phyloP scores from a whole-genome alignment of 2,329 filamentous ascomycete species.

The Aureobasidium musti region DNA sequence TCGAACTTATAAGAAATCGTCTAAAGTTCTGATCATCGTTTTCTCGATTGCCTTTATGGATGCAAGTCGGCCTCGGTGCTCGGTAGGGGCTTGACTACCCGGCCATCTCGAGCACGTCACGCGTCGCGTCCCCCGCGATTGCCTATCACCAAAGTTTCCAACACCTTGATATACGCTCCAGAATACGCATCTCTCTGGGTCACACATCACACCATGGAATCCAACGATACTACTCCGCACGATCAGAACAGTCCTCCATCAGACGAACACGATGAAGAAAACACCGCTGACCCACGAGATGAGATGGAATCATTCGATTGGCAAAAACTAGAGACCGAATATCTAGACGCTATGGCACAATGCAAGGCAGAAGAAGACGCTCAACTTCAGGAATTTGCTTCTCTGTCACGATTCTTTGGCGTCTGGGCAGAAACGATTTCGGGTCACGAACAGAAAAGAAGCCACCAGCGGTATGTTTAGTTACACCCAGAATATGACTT shows the following conservation, averaged over 20 bases:
- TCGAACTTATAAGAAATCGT: no score
- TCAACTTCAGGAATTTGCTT: conserved; percentile 36
- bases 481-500: not conserved
- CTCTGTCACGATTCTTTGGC: conserved; percentile 70
- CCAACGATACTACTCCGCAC: not conserved
- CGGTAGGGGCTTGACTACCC: not conserved
- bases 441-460: conserved; percentile 72
- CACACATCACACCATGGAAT: not conserved
- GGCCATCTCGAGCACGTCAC: conserved; percentile 4
- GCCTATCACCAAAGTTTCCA: not conserved
- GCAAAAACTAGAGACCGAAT: conserved; percentile 71
- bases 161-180: conserved; percentile 2
- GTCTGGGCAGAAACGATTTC: conserved; percentile 75
- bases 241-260: not conserved
- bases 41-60: not conserved
- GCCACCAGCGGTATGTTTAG: conserved; percentile 66
- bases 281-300: conserved; percentile 33
- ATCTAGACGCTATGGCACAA: conserved; percentile 64
- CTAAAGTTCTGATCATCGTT: not conserved
- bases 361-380: conserved; percentile 65
- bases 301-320: conserved; percentile 67
- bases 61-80: no score
- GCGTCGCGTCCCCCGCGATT: conserved; percentile 19
- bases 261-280: conserved; percentile 8
- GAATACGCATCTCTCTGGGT: not conserved